Evolutionary conservation across 2,329 filamentous ascomycete species (phyloP), one percentile per base, ranked within the genome.

Genomic region (Colletotrichum sp.): DNA sequence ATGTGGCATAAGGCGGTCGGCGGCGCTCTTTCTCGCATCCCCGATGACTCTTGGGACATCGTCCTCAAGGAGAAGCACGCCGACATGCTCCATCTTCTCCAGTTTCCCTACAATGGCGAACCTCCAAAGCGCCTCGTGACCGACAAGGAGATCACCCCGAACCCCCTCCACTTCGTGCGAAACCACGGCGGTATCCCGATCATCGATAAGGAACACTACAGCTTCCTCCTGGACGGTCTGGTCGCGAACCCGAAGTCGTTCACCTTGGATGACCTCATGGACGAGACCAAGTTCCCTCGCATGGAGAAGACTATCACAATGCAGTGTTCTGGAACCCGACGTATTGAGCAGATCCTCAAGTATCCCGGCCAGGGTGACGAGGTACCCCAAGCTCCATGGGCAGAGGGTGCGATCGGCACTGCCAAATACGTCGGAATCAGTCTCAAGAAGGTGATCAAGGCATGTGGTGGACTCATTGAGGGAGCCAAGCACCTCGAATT

Each of bases 101-200:
- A 92, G 71, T 93, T 93, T 74, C 92, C 92, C 0, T 93, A 93
- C 81, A 93, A 93, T 52, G 91, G 91, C 1, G 92, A 93, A 76
- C 88, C 91, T 0, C 91, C 91, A 0, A 90, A 92, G 77, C 86
- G 89, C 3, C 85, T 94, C 0, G 88, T 92, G 6, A 84, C 83
- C 1, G 88, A 88, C 1, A 87, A 87, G 18, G 87, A 89, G 0
- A 88, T 94, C 52, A 95, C 93, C 0, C 85, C 88, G 0, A 95
- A 94, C 76, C 64, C 78, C 1, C 79, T 83, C 3, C 90, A 92
- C 78, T 95, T 94, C 78, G 91, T 95, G 1, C 87, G 93, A 9
- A 95, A 95, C 75, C 93, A 95, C 77, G 93, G 93, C 12, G 93
- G 93, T 0, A 91, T 95, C 21, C 94, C 94, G 0, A 85, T 90